Evolutionary conservation across 306 rosid species (phyloP), one percentile per base, ranked within the genome.

Genomic region (Cucurbita pepo): DNA sequence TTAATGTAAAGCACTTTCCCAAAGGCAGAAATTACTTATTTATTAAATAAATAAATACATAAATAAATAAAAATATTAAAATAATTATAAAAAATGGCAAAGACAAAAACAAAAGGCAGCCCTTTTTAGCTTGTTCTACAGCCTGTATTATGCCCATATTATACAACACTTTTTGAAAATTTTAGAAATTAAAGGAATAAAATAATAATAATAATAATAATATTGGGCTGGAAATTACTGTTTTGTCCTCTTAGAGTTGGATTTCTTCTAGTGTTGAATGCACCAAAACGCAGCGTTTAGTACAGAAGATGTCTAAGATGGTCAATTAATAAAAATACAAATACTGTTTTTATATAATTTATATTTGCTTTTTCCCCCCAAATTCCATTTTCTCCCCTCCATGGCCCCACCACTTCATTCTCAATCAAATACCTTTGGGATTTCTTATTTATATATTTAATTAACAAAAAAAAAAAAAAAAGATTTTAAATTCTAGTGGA

Each of bases 91-190:
- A 11, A 37, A 36, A 36, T 61, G 11, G 47, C 16, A 61, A 22
- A 61, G 69, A 61, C 69, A 61, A 37, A 37, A 37, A 10, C 48
- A 16, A 38, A 56, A 61, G 3, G 4, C 4, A 30, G 34, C 2
- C 52, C 70, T 1, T 38, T 64, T 43, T 10, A 64, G 34, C 37
- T 10, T 43, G 10, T 64, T 43, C 18, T 43, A 64, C 71, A 64
- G 71, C 71, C 71, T 64, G 71, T 64, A 64, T 64, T 43, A 43
- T 43, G 53, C 71, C 71, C 71, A 64, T 18, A 18, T 41, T 10
- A 64, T 30, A 30, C 34, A 30, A 30, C 34, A 30, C 34, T 30
- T 30, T 30, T 30, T 30, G 3, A 30, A 30, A 30, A 30, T 30
- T 30, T 30, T 30, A 30, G 34, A 30, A 30, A 2, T 30, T 30